A percentile compares a stretch with the other conserved stretches of the same genome.
These are phyloP conservation scores for Botrytis cinerea DNA, from an alignment of 2,329 filamentous ascomycete genomes.

Conservation along the genomic window DNA sequence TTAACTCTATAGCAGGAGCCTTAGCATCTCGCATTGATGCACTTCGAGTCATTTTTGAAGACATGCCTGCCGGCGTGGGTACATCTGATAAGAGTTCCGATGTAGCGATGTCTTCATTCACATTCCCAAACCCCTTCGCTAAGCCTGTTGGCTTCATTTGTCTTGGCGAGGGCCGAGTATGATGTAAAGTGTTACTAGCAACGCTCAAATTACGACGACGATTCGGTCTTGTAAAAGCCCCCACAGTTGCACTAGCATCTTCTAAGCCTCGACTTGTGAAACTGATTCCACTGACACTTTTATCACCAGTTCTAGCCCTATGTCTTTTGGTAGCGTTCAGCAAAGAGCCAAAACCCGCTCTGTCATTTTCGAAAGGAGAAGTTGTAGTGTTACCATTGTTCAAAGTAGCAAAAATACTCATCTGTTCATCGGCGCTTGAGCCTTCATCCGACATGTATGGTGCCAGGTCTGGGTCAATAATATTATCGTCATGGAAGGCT, in stretches of 20 bases:
- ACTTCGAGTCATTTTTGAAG: slow-evolving; percentile 66
- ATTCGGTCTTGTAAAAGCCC: slow-evolving; percentile 60
- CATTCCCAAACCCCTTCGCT: slow-evolving; percentile 45
- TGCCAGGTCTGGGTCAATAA: slow-evolving; percentile 94
- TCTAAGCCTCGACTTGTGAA: slow-evolving; percentile 67
- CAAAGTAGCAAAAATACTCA: slow-evolving; percentile 78
- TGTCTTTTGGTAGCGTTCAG: slow-evolving; percentile 74
- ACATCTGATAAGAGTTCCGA: slow-evolving; percentile 31
- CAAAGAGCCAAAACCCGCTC: slow-evolving; percentile 67
- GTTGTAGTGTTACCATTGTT: slow-evolving; percentile 65
- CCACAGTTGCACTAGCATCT: slow-evolving; percentile 59
- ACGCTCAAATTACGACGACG: slow-evolving; percentile 83
- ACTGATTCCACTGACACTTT: slow-evolving; percentile 70
- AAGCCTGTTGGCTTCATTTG: slow-evolving; percentile 43
- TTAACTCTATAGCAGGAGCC: slow-evolving; percentile 78
- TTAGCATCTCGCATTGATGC: slow-evolving; percentile 77
- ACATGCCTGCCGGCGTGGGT: slow-evolving; percentile 30
- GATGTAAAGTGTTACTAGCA: slow-evolving; percentile 68
- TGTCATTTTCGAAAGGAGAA: slow-evolving; percentile 73
- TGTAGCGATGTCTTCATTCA: slow-evolving; percentile 37
- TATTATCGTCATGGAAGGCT: slow-evolving; percentile 97
- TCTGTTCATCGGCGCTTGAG: slow-evolving; percentile 89
- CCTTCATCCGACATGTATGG: slow-evolving; percentile 94
- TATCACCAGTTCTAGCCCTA: slow-evolving; percentile 70
- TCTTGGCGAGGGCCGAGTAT: slow-evolving; percentile 71